Conservation (phyloP, 2,329 filamentous ascomycete species). For the Fragosphaeria purpurea region DNA sequence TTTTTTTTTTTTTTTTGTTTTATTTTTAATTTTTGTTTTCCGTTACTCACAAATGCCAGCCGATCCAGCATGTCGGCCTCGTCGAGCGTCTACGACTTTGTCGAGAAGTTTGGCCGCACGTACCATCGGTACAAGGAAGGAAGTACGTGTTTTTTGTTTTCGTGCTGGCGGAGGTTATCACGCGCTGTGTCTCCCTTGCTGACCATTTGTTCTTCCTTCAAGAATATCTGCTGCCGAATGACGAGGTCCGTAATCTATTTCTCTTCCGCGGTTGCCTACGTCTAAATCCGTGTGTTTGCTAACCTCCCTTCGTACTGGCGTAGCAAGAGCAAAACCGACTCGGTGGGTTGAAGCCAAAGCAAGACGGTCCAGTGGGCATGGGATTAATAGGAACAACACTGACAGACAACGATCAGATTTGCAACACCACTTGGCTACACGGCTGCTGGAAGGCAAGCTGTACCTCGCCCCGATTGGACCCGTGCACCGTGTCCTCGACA, state of each 20-base stretch:
- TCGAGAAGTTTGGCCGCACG: constrained; percentile 6
- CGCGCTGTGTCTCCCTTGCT: neutral
- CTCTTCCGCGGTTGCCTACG: neutral
- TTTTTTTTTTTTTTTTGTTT: neutral
- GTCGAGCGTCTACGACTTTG: constrained; percentile 4
- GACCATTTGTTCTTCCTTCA: neutral
- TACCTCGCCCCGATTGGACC: constrained; percentile 22
- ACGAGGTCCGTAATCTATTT: constrained; percentile 4
- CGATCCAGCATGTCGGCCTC: neutral
- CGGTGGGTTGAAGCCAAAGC: constrained; percentile 7
- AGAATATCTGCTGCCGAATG: constrained; percentile 13
- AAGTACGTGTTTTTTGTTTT: neutral
- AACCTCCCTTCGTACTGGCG: too few species aligned
- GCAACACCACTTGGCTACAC: constrained; percentile 21
- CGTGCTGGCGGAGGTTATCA: too few species aligned
- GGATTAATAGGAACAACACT: too few species aligned
- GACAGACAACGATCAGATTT: constrained; percentile 21
- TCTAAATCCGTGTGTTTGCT: too few species aligned
- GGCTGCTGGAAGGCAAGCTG: constrained; percentile 32
- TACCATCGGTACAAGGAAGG: constrained; percentile 8
- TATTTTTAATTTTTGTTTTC: neutral
- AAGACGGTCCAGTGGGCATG: too few species aligned
- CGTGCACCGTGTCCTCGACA: neutral
- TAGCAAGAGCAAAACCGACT: constrained; percentile 17
- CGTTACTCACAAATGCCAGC: neutral